These are phyloP conservation scores for Ephemerocybe angulata DNA, from an alignment of 768 basidiomycete species.

Conservation along the genomic window DNA sequence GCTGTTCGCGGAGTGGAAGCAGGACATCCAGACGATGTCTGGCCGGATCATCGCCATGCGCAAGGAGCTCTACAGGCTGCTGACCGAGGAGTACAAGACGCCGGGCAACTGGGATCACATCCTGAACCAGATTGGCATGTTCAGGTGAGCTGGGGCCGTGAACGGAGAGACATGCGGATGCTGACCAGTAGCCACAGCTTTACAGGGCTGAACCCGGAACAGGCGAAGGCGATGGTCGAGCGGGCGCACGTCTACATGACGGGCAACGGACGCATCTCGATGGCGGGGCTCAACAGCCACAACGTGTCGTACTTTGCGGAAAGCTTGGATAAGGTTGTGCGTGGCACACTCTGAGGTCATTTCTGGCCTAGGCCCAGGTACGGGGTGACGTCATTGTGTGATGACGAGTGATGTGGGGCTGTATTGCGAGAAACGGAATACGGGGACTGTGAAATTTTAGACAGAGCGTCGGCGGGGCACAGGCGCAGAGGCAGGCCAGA, in stretches of 20 bases:
- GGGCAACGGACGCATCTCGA: conserved; percentile 84
- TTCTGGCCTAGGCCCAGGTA: conserved; percentile 10
- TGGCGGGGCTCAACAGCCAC: conserved; percentile 84
- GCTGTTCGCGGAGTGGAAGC: conserved; percentile 86
- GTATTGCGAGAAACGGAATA: conserved; percentile 11
- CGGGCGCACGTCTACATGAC: conserved; percentile 85
- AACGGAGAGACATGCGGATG: conserved; percentile 71
- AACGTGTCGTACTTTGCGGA: conserved; percentile 79
- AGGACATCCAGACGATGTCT: conserved; percentile 90
- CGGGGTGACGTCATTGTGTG: conserved; percentile 34
- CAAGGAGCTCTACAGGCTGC: conserved; percentile 63
- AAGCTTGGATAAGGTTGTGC: conserved; percentile 68
- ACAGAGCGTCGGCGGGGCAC: not conserved
- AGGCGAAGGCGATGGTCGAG: conserved; percentile 65
- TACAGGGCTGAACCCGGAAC: conserved; percentile 69
- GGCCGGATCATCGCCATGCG: conserved; percentile 92
- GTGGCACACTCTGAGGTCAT: conserved; percentile 29
- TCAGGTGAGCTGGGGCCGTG: conserved; percentile 92
- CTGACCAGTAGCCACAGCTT: too few relatives aligned
- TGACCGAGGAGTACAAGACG: conserved; percentile 77
- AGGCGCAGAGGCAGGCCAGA: not conserved
- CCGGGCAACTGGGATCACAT: conserved; percentile 98
- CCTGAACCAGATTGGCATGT: conserved; percentile 95
- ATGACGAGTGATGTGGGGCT: conserved; percentile 20
- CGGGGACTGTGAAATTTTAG: conserved; percentile 2